phyloP scores from a whole-genome alignment of 768 basidiomycete genomes.

The Mycena rebaudengoi region DNA sequence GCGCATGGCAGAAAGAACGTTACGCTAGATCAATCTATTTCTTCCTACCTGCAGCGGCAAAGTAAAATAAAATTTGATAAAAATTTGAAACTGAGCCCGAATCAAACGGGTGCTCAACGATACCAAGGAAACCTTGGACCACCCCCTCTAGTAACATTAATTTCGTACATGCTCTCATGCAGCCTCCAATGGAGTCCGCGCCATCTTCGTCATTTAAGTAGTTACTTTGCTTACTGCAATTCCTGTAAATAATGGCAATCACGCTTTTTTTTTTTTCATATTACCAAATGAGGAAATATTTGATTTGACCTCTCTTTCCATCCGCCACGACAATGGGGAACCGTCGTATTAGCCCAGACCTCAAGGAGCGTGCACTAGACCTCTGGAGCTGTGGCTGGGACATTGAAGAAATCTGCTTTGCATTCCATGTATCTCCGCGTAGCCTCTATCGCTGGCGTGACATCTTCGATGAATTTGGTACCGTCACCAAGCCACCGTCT shows the following conservation, averaged over 20 bases:
- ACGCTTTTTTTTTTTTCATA: neutral
- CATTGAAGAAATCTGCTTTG: constrained; percentile 25
- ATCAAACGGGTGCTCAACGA: too few species aligned
- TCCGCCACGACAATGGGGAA: constrained; percentile 15
- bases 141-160: too few species aligned
- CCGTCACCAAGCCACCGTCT: constrained; percentile 22
- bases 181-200: too few species aligned
- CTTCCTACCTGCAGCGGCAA: too few species aligned
- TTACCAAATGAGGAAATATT: constrained; percentile 5
- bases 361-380: constrained; percentile 27
- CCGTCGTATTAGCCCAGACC: constrained; percentile 15
- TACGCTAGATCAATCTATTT: too few species aligned
- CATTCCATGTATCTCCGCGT: constrained; percentile 19
- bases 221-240: too few species aligned
- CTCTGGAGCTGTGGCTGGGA: constrained; percentile 31
- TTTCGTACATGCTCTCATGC: too few species aligned
- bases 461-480: constrained; percentile 25
- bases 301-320: neutral
- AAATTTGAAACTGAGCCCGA: too few species aligned
- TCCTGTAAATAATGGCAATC: constrained; percentile 4
- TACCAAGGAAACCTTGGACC: too few species aligned
- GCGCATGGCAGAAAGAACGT: too few species aligned
- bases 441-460: constrained; percentile 31
- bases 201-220: too few species aligned
- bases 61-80: too few species aligned